phyloP scores from a whole-genome alignment of 2,329 filamentous ascomycete species.

The Calycina marina region DNA sequence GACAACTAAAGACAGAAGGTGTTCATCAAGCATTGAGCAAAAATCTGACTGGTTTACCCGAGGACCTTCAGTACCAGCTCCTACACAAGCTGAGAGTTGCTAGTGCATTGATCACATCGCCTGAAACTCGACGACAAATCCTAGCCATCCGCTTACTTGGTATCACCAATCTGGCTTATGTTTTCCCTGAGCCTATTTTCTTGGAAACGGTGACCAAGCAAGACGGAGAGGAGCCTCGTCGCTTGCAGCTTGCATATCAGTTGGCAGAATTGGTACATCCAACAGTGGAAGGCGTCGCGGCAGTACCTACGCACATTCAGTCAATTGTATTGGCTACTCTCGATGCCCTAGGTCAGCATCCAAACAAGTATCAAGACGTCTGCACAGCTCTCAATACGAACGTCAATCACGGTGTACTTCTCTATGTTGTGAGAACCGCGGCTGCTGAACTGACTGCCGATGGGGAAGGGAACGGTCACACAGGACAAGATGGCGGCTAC shows the following conservation, averaged over 20 bases:
- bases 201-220: slow-evolving; percentile 73
- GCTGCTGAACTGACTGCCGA: slow-evolving; percentile 67
- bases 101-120: slow-evolving; percentile 58
- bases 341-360: slow-evolving; percentile 72
- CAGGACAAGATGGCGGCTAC: too few relatives aligned
- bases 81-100: slow-evolving; percentile 72
- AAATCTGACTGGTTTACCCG: slow-evolving; percentile 50
- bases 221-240: slow-evolving; percentile 77
- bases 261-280: slow-evolving; percentile 84
- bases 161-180: slow-evolving; percentile 81
- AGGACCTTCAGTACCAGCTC: slow-evolving; percentile 65
- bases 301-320: slow-evolving; percentile 64
- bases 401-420: slow-evolving; percentile 87
- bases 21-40: slow-evolving; percentile 42
- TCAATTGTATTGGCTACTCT: slow-evolving; percentile 68
- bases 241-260: slow-evolving; percentile 82
- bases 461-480: slow-evolving; percentile 40
- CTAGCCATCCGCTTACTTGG: slow-evolving; percentile 73
- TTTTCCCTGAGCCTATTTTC: slow-evolving; percentile 72
- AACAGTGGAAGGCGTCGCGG: slow-evolving; percentile 49
- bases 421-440: slow-evolving; percentile 84
- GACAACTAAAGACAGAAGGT: slow-evolving; percentile 34
- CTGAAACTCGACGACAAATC: slow-evolving; percentile 56
- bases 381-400: slow-evolving; percentile 85
- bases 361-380: slow-evolving; percentile 67